phyloP scores from a whole-genome alignment of 108 stramenopile genomes.

The Nitzschia palea region DNA sequence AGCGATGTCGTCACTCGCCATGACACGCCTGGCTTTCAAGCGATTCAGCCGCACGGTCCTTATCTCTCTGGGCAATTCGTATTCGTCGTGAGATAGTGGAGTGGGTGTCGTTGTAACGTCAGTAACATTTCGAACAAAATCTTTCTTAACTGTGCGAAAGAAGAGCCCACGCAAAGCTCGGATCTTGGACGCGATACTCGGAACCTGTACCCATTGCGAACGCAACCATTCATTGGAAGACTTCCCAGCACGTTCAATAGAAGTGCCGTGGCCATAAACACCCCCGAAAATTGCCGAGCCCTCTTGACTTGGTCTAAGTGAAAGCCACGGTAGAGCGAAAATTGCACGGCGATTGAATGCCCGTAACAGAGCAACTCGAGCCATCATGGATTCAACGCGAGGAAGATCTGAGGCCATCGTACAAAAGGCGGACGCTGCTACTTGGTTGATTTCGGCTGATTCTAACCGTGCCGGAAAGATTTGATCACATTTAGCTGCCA shows the following conservation, averaged over 20 bases:
- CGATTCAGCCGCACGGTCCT: slow-evolving; percentile 90
- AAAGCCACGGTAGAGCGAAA: slow-evolving; percentile 72
- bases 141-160: slow-evolving; percentile 75
- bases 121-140: slow-evolving; percentile 71
- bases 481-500: slow-evolving; percentile 21
- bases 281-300: slow-evolving; percentile 78
- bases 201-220: slow-evolving; percentile 58
- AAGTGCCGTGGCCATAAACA: slow-evolving; percentile 74
- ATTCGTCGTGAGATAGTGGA: slow-evolving; percentile 94
- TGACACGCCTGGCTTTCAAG: slow-evolving; percentile 71
- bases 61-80: slow-evolving; percentile 94
- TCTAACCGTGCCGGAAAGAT: not conserved
- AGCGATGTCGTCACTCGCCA: slow-evolving; percentile 42
- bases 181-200: slow-evolving; percentile 53
- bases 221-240: not conserved
- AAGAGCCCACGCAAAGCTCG: slow-evolving; percentile 52
- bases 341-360: slow-evolving; percentile 75
- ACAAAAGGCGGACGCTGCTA: slow-evolving; percentile 47
- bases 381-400: slow-evolving; percentile 61
- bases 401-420: slow-evolving; percentile 32
- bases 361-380: slow-evolving; percentile 71
- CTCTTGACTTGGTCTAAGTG: slow-evolving; percentile 81
- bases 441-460: slow-evolving; percentile 41
- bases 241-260: slow-evolving; percentile 69
- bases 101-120: slow-evolving; percentile 90